Percentiles rank a stretch among this genome's conserved stretches.
Evolutionary conservation across 1,139 yeast species (phyloP).

Genomic region (Pichia sorboxylosa): DNA sequence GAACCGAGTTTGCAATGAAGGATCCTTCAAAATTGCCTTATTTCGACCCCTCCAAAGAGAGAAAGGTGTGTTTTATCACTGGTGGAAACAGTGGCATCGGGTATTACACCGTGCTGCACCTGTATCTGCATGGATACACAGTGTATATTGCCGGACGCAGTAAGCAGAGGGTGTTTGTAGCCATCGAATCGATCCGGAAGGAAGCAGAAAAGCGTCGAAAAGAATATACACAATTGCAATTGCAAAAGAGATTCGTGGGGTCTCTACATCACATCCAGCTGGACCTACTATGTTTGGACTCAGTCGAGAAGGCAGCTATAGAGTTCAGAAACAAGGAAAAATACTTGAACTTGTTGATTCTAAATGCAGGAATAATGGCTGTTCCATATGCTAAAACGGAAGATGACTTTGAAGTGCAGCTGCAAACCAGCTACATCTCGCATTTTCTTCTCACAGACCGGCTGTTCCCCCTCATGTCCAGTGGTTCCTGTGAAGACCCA

Average conservation of each 20-base stretch:
- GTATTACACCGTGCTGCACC: conserved; percentile 61
- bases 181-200: conserved; percentile 40
- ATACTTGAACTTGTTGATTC: conserved; percentile 49
- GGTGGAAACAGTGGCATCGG: conserved; percentile 82
- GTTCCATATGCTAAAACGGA: conserved; percentile 51
- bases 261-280: conserved; percentile 46
- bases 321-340: conserved; percentile 39
- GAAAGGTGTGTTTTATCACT: conserved; percentile 58
- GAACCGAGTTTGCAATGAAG: too few species aligned
- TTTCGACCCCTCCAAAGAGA: conserved; percentile 24
- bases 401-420: conserved; percentile 64
- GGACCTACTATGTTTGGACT: conserved; percentile 48
- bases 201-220: conserved; percentile 37
- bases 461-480: conserved; percentile 41
- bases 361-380: conserved; percentile 80
- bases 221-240: conserved; percentile 14
- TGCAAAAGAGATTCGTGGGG: conserved; percentile 33
- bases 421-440: conserved; percentile 69
- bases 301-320: conserved; percentile 46
- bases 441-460: conserved; percentile 62
- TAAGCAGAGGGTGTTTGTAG: conserved; percentile 39
- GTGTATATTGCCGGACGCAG: conserved; percentile 69
- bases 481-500: conserved; percentile 18
- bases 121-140: conserved; percentile 66
- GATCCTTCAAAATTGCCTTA: conserved; percentile 12